These are phyloP conservation scores for Calonectria ilicicola DNA, from an alignment of 2,329 filamentous ascomycete genomes.

Conservation along the genomic window DNA sequence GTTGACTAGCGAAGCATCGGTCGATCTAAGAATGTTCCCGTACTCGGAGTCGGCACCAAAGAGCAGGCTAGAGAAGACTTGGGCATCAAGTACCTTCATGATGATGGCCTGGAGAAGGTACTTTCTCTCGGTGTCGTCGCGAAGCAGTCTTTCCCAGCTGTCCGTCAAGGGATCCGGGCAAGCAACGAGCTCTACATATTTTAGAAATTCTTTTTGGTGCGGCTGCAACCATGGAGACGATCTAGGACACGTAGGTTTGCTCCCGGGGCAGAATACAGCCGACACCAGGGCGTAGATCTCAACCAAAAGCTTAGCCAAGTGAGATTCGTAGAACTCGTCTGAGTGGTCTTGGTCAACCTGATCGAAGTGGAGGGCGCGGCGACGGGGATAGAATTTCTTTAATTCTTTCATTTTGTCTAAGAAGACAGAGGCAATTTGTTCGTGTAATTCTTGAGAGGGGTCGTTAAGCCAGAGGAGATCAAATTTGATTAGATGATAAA, in stretches of 20 bases:
- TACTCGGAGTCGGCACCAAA: conserved; percentile 48
- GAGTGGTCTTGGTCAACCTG: conserved; percentile 24
- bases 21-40: conserved; percentile 30
- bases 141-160: conserved; percentile 46
- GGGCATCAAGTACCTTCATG: conserved; percentile 41
- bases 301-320: conserved; percentile 35
- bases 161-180: conserved; percentile 38
- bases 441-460: neutral
- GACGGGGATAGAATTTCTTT: conserved; percentile 26
- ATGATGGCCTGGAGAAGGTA: conserved; percentile 45
- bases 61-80: conserved; percentile 44
- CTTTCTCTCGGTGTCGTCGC: conserved; percentile 33
- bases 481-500: neutral
- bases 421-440: conserved; percentile 8
- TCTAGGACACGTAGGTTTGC: neutral
- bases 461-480: neutral
- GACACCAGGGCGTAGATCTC: conserved; percentile 39
- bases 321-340: conserved; percentile 38
- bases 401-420: conserved; percentile 30
- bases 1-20: conserved; percentile 40
- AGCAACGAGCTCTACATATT: conserved; percentile 43
- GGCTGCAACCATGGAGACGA: conserved; percentile 40
- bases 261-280: conserved; percentile 32
- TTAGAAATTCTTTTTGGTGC: conserved; percentile 39
- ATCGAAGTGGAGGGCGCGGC: conserved; percentile 32